These are phyloP conservation scores for Yarrowia osloensis DNA, from an alignment of 805 yeast genomes.

Conservation along the genomic window DNA sequence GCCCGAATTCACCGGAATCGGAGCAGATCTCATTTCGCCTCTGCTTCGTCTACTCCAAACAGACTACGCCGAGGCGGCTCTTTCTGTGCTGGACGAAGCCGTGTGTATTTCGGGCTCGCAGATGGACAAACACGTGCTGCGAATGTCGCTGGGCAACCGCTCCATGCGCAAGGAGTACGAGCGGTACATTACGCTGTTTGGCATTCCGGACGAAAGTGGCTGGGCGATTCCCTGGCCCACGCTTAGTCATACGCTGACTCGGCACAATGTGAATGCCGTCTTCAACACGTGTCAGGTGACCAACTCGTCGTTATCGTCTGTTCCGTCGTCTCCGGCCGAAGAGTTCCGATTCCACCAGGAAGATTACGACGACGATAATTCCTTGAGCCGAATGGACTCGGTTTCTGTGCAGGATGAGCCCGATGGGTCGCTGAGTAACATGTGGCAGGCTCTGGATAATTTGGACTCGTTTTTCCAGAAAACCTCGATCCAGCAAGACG, in stretches of 20 bases:
- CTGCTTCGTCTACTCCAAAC: slow-evolving; percentile 75
- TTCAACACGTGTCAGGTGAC: slow-evolving; percentile 73
- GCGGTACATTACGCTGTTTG: slow-evolving; percentile 84
- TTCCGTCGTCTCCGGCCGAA: slow-evolving; percentile 23
- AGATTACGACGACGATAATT: slow-evolving; percentile 47
- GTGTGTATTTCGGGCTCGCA: slow-evolving; percentile 84
- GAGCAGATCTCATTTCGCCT: slow-evolving; percentile 94
- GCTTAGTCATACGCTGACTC: slow-evolving; percentile 79
- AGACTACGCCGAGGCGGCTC: slow-evolving; percentile 83
- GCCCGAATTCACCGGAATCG: slow-evolving; percentile 82
- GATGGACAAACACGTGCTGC: slow-evolving; percentile 84
- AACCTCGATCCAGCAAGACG: slow-evolving; percentile 40
- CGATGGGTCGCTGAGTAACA: slow-evolving; percentile 77
- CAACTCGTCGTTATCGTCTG: slow-evolving; percentile 22
- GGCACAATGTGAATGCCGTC: slow-evolving; percentile 94
- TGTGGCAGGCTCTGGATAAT: slow-evolving; percentile 91
- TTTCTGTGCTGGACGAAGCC: slow-evolving; percentile 86
- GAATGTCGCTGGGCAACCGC: slow-evolving; percentile 87
- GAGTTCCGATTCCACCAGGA: slow-evolving; percentile 58
- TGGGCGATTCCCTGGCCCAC: slow-evolving; percentile 98
- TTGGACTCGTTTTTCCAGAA: slow-evolving; percentile 85
- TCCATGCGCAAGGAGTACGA: slow-evolving; percentile 79
- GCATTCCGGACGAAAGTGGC: slow-evolving; percentile 92
- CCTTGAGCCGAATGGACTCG: slow-evolving; percentile 47
- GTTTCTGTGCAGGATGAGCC: slow-evolving; percentile 52